Percentiles rank a stretch among this genome's conserved stretches.
Conservation (phyloP, 768 basidiomycete genomes). For the Hygrophoropsis aurantiaca region DNA sequence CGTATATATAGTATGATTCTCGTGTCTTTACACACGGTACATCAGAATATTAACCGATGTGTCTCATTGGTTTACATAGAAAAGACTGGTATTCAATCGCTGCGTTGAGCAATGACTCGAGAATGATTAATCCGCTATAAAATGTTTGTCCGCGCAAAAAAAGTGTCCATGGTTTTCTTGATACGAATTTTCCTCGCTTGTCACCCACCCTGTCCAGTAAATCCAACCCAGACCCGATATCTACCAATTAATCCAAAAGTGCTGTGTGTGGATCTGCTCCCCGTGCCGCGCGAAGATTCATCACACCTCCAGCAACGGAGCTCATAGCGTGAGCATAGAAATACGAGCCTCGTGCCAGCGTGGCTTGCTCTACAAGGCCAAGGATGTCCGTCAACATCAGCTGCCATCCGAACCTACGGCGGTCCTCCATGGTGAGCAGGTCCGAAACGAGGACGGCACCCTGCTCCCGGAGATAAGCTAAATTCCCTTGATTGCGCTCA, state of each 20-base stretch:
- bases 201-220: too few species aligned
- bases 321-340: conserved; percentile 43
- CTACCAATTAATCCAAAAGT: conserved; percentile 34
- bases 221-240: too few species aligned
- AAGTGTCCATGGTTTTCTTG: too few species aligned
- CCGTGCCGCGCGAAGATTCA: conserved; percentile 38
- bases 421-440: conserved; percentile 42
- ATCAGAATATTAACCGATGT: too few species aligned
- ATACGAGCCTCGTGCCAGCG: conserved; percentile 33
- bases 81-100: too few species aligned
- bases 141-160: too few species aligned
- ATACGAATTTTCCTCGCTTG: too few species aligned
- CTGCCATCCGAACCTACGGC: conserved; percentile 39
- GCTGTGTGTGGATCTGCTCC: conserved; percentile 43
- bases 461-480: conserved; percentile 31
- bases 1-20: too few species aligned
- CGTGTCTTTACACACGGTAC: too few species aligned
- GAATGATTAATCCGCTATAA: too few species aligned
- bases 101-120: too few species aligned
- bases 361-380: conserved; percentile 41
- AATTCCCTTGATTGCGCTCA: conserved; percentile 35
- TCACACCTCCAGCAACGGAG: conserved; percentile 41
- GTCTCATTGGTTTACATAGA: too few species aligned
- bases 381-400: conserved; percentile 43
- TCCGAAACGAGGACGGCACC: conserved; percentile 43